Evolutionary conservation across 106 monocot genomes (phyloP).

Genomic region (Dioscorea zingiberensis): DNA sequence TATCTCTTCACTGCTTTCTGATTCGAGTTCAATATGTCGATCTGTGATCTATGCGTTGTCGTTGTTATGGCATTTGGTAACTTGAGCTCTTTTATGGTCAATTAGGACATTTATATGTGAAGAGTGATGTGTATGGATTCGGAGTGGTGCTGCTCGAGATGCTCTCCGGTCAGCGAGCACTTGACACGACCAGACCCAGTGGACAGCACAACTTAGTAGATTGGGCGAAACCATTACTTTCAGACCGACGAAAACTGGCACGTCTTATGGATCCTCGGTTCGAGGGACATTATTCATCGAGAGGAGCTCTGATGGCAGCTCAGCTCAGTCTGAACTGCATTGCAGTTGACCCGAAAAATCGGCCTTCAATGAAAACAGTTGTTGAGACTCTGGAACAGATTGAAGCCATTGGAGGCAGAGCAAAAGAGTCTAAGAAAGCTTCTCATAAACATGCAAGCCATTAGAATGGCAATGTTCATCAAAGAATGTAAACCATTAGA

Average conservation of each 20-base stretch:
- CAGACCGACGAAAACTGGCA: conserved; percentile 35
- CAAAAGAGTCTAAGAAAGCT: background rate
- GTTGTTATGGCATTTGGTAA: no score
- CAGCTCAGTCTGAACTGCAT: conserved; percentile 46
- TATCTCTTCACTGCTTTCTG: no score
- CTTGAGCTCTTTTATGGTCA: background rate
- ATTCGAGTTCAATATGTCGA: no score
- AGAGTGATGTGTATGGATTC: conserved; percentile 83
- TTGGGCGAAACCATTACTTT: conserved; percentile 47
- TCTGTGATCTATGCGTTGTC: no score
- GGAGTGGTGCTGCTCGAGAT: conserved; percentile 78
- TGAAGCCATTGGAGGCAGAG: conserved; percentile 16
- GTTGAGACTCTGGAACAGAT: conserved; percentile 42
- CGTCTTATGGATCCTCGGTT: conserved; percentile 53
- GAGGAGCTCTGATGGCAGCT: conserved; percentile 42
- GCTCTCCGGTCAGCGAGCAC: conserved; percentile 47
- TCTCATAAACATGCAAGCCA: conserved; percentile 15
- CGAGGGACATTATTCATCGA: conserved; percentile 47
- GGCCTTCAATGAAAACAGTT: conserved; percentile 68
- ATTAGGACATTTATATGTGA: conserved; percentile 65
- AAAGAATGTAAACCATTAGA: no score
- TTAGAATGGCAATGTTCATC: no score
- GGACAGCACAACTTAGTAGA: conserved; percentile 50
- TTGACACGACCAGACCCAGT: conserved; percentile 40
- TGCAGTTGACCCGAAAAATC: conserved; percentile 41